These are phyloP conservation scores for Rubus idaeus DNA, from an alignment of 306 rosid species.

Conservation along the genomic window DNA sequence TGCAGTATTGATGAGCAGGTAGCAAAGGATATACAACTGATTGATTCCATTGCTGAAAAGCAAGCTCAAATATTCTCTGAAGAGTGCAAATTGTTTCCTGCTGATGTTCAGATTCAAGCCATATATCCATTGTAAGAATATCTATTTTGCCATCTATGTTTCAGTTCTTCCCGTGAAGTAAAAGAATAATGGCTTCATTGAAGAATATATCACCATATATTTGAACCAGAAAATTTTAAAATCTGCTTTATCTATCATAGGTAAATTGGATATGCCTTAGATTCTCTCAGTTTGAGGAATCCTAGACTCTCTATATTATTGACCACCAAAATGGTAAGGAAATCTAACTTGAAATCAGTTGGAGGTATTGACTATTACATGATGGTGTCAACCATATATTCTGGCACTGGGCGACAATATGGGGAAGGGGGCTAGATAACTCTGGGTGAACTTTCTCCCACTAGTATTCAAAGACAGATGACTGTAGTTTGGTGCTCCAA, in stretches of 20 bases:
- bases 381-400: neutral
- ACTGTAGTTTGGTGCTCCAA: too few species aligned
- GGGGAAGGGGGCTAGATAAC: too few species aligned
- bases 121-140: slow-evolving; percentile 74
- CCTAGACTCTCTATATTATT: neutral
- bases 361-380: neutral
- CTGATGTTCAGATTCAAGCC: slow-evolving; percentile 98
- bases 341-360: neutral
- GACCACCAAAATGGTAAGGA: neutral
- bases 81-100: slow-evolving; percentile 95
- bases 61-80: slow-evolving; percentile 95
- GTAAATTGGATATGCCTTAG: slow-evolving; percentile 1
- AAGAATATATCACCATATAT: too few species aligned
- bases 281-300: neutral
- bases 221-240: too few species aligned
- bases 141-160: neutral
- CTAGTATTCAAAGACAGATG: too few species aligned
- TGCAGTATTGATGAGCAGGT: slow-evolving; percentile 90
- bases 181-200: neutral
- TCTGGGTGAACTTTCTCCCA: too few species aligned
- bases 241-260: neutral
- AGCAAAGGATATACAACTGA: slow-evolving; percentile 81
- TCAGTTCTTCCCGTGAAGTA: neutral
- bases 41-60: slow-evolving; percentile 90
- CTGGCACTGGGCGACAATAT: neutral